phyloP scores from a whole-genome alignment of 768 basidiomycete genomes.

The Russula emetica region DNA sequence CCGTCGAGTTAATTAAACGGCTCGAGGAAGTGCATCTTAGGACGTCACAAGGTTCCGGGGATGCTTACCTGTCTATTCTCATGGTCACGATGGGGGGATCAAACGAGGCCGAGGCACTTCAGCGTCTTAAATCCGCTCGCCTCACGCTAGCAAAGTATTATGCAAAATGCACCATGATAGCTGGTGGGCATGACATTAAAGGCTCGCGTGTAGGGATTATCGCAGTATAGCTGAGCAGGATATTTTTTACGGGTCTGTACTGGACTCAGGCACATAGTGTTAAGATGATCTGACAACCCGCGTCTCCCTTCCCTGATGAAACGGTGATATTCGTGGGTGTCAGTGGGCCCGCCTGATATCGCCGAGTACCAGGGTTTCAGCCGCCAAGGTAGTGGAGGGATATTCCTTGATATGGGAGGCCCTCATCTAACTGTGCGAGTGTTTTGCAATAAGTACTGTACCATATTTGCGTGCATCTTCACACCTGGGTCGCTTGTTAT shows the following conservation, averaged over 20 bases:
- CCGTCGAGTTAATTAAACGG: constrained; percentile 66
- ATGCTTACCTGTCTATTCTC: constrained; percentile 69
- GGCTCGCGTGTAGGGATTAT: constrained; percentile 21
- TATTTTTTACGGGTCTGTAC: not conserved
- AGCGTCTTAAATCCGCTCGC: constrained; percentile 73
- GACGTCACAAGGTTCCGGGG: constrained; percentile 65
- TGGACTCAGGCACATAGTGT: not conserved
- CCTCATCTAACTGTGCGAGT: not conserved
- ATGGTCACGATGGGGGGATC: constrained; percentile 45
- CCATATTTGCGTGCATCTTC: too few relatives aligned
- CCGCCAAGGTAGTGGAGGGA: not conserved
- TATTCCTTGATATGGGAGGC: not conserved
- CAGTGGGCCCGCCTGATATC: not conserved
- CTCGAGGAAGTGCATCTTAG: constrained; percentile 77
- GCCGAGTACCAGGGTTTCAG: constrained; percentile 5
- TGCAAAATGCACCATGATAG: constrained; percentile 63
- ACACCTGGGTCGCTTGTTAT: not conserved
- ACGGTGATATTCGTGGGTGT: not conserved
- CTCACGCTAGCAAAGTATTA: constrained; percentile 81
- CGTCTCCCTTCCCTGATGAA: not conserved
- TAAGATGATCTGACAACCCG: too few relatives aligned
- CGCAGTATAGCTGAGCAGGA: constrained; percentile 4
- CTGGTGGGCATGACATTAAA: constrained; percentile 36
- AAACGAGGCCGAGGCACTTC: constrained; percentile 55
- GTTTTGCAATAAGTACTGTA: too few relatives aligned